A percentile compares a stretch with the other conserved stretches of the same genome.
Evolutionary conservation across 345 rosid species (phyloP).

Genomic region (Brassica napus): DNA sequence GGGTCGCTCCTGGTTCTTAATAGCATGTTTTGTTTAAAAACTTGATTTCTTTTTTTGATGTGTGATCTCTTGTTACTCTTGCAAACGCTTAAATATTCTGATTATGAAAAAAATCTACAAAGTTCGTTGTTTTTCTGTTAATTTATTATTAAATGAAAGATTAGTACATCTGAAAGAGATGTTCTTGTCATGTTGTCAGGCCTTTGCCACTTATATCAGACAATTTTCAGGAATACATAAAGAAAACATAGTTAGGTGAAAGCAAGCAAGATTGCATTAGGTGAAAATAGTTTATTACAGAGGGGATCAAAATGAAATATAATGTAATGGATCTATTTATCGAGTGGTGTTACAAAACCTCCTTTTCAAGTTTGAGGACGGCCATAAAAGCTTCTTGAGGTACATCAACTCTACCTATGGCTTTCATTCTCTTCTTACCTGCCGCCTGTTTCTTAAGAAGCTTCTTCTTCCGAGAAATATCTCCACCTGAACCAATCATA

Average conservation of each 20-base stretch:
- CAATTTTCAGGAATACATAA: neutral
- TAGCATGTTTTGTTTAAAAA: neutral
- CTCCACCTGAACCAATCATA: conserved; percentile 67
- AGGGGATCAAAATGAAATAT: neutral
- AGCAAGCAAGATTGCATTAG: neutral
- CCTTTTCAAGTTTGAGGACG: conserved; percentile 90
- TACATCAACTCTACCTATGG: conserved; percentile 94
- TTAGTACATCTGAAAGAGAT: too few relatives aligned
- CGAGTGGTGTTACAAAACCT: conserved; percentile 56
- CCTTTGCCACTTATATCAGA: neutral
- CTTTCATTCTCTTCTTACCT: conserved; percentile 99
- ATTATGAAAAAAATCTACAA: neutral
- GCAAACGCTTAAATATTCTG: conserved; percentile 6
- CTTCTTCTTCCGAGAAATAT: conserved; percentile 91
- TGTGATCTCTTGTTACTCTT: neutral
- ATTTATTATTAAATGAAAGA: too few relatives aligned
- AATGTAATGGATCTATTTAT: neutral
- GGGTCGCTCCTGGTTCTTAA: conserved; percentile 7
- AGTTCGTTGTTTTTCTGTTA: too few relatives aligned
- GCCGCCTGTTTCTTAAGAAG: conserved; percentile 87
- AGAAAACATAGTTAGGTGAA: neutral
- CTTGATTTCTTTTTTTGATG: neutral
- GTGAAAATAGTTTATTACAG: conserved; percentile 21
- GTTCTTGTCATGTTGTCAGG: too few relatives aligned
- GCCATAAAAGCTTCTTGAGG: conserved; percentile 99